A percentile compares a stretch with the other conserved stretches of the same genome.
phyloP scores from a whole-genome alignment of 768 basidiomycete genomes.

The Roridomyces roridus region DNA sequence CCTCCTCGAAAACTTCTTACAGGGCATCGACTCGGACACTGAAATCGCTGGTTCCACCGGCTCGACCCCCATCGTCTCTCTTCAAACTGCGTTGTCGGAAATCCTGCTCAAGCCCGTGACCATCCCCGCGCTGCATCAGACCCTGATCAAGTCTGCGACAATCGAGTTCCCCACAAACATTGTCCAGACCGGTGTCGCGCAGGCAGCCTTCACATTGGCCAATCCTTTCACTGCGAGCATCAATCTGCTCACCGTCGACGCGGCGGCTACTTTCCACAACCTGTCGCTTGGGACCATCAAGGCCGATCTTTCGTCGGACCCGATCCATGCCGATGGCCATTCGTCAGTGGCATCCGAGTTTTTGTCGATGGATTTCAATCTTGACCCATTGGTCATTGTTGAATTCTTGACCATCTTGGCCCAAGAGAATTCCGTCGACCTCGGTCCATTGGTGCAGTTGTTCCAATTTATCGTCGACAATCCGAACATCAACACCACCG shows the following conservation, averaged over 20 bases:
- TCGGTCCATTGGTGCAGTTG: slow-evolving; percentile 63
- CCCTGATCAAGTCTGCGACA: slow-evolving; percentile 60
- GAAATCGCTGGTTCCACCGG: slow-evolving; percentile 59
- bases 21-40: slow-evolving; percentile 62
- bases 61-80: slow-evolving; percentile 66
- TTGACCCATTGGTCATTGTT: slow-evolving; percentile 68
- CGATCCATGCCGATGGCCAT: slow-evolving; percentile 67
- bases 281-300: slow-evolving; percentile 66
- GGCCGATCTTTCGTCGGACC: slow-evolving; percentile 58
- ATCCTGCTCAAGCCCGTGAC: slow-evolving; percentile 65
- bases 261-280: slow-evolving; percentile 60
- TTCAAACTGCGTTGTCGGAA: slow-evolving; percentile 64
- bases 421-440: slow-evolving; percentile 56
- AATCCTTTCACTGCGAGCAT: slow-evolving; percentile 80
- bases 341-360: slow-evolving; percentile 58
- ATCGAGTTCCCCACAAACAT: slow-evolving; percentile 70
- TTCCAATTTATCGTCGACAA: slow-evolving; percentile 61
- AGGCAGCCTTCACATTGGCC: slow-evolving; percentile 59
- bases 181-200: slow-evolving; percentile 62
- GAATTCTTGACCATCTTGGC: slow-evolving; percentile 57
- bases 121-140: slow-evolving; percentile 69
- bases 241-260: slow-evolving; percentile 60
- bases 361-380: slow-evolving; percentile 68
- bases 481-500: slow-evolving; percentile 57
- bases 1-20: slow-evolving; percentile 72